A percentile compares a stretch with the other conserved stretches of the same genome.
Conservation (phyloP, 2,329 filamentous ascomycete species). For the Colletotrichum lini region DNA sequence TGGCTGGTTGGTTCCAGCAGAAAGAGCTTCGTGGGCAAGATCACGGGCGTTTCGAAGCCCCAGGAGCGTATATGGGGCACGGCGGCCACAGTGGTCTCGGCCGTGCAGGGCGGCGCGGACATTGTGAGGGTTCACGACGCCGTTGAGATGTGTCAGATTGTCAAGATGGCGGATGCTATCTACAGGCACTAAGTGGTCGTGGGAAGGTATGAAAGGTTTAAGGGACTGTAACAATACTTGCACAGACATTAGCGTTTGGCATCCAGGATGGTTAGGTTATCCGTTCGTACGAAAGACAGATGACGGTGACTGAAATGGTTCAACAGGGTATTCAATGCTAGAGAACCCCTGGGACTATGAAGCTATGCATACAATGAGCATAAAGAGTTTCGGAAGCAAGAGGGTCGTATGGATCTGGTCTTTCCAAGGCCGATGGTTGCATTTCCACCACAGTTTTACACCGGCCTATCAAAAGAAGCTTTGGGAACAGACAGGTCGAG, state of each 20-base stretch:
- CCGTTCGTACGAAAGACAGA: slow-evolving; percentile 4
- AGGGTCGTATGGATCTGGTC: no score
- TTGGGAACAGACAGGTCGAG: no score
- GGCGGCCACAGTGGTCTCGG: slow-evolving; percentile 87
- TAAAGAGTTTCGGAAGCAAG: no score
- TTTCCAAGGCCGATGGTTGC: no score
- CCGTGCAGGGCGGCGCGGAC: slow-evolving; percentile 89
- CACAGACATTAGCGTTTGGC: neutral
- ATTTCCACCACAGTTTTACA: no score
- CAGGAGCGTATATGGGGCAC: slow-evolving; percentile 86
- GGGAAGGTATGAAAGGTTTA: neutral
- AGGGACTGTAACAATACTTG: neutral
- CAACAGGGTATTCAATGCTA: no score
- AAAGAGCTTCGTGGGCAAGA: slow-evolving; percentile 88
- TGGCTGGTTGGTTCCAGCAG: slow-evolving; percentile 93
- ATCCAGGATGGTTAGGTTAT: neutral
- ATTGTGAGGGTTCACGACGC: slow-evolving; percentile 95
- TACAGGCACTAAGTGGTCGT: slow-evolving; percentile 68
- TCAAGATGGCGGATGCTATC: slow-evolving; percentile 92
- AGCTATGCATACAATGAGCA: neutral
- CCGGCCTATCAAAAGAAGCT: no score
- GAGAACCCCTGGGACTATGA: no score
- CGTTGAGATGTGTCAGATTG: slow-evolving; percentile 86
- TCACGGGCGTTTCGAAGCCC: slow-evolving; percentile 82
- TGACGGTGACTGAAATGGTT: slow-evolving; percentile 7